These are phyloP conservation scores for Trypanosoma theileri DNA, from an alignment of 208 protist genomes.

Conservation along the genomic window DNA sequence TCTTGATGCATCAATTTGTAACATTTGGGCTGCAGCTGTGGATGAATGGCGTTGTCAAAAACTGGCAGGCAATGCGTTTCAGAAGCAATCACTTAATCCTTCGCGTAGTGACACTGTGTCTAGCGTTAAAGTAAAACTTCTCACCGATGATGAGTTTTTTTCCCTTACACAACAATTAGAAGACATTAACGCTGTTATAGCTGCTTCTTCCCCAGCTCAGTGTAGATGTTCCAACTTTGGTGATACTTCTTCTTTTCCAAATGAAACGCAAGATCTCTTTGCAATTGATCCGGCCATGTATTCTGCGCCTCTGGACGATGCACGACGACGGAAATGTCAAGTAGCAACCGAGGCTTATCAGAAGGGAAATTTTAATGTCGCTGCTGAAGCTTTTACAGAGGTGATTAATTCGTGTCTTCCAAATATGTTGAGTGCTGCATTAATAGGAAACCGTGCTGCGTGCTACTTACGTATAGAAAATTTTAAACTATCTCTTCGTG, in stretches of 20 bases:
- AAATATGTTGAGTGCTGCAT: slow-evolving; percentile 28
- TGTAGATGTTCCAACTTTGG: too few species aligned
- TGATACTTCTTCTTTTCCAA: neutral
- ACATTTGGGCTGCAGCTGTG: slow-evolving; percentile 22
- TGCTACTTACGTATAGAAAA: slow-evolving; percentile 58
- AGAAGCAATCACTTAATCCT: neutral
- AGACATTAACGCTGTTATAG: slow-evolving; percentile 21
- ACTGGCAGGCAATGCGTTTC: slow-evolving; percentile 1
- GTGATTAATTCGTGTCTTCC: slow-evolving; percentile 33
- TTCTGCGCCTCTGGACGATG: slow-evolving; percentile 1
- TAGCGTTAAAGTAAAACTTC: neutral
- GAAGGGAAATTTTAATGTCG: slow-evolving; percentile 14
- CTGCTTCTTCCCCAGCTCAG: neutral
- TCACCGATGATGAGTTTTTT: slow-evolving; percentile 60
- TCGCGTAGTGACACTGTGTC: neutral
- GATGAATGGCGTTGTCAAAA: slow-evolving; percentile 23
- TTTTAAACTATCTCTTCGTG: slow-evolving; percentile 37
- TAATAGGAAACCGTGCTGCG: slow-evolving; percentile 55
- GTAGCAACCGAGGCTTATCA: slow-evolving; percentile 17
- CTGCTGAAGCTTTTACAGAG: slow-evolving; percentile 22
- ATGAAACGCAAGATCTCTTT: slow-evolving; percentile 12
- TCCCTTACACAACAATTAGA: slow-evolving; percentile 49
- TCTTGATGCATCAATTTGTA: slow-evolving; percentile 18
- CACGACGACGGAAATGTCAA: slow-evolving; percentile 18
- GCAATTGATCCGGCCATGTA: slow-evolving; percentile 23